Base-by-base conservation (phyloP, 495 filamentous ascomycete genomes). In the Hyaloscypha bicolor region DNA sequence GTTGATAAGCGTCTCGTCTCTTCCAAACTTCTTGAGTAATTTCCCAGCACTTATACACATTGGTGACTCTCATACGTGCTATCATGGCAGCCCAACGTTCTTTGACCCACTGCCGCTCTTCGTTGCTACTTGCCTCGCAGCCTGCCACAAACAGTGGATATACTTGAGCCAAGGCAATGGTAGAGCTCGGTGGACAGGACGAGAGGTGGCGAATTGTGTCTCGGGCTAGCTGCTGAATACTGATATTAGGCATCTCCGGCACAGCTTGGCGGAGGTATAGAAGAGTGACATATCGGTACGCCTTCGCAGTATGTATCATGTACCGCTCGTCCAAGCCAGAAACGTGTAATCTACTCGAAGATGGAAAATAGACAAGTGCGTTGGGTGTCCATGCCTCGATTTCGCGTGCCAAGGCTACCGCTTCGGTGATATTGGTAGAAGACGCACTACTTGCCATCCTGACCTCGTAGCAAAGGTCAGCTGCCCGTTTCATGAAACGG, bases 121-220 rank as follows among this genome's bases (percentile, higher is more conserved):
- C 19, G 4, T 25, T 25, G 6, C 19, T n/a, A 53, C 4, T 53
- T 53, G 51, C 51, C 22, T 53, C 51, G 51, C 51, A 53, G 16
- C 51, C 51, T n/a, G 51, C 51, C 22, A 53, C 51, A 53, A 53
- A 53, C 22, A 53, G 51, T 25, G 51, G 51, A 53, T 53, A 53
- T 4, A 19, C 16, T 53, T 53, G 51, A 6, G 22, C 51, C 5
- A 25, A 19, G 16, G 51, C 22, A 53, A 53, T 53, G 6, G 51
- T 53, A 53, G 51, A 53, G 22, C 19, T 53, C 22, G 16, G 16
- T 6, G 51, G 51, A 19, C 16, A 19, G 4, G 51, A n/a, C 4
- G 6, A 53, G 4, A 53, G 51, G 16, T 53, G 51, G 5, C 51
- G 16, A 25, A 53, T n/a, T 6, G 22, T 14, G 4, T 25, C 22